Conservation (phyloP, 1,139 yeast genomes). For the Blastobotrys serpentis region DNA sequence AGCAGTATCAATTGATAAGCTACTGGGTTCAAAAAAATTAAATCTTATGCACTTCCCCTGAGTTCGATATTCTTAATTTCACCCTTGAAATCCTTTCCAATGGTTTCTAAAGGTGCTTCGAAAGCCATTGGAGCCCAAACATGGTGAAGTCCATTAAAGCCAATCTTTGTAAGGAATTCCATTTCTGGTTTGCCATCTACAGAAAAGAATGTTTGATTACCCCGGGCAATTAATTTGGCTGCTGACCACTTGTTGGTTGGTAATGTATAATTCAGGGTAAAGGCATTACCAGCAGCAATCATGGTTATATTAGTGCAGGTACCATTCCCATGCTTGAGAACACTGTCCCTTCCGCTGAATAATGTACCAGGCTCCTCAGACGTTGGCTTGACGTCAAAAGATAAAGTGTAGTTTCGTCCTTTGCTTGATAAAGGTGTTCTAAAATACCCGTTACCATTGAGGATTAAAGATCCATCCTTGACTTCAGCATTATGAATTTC, state of each 20-base stretch:
- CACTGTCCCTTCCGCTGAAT: conserved; percentile 6
- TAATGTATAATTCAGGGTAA: conserved; percentile 3
- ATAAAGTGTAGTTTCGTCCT: conserved; percentile 10
- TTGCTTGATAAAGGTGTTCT: conserved; percentile 10
- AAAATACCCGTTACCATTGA: conserved; percentile 3
- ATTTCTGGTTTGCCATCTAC: conserved; percentile 7
- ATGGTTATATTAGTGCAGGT: conserved; percentile 8
- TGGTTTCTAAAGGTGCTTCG: conserved; percentile 9
- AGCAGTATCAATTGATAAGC: too few species aligned
- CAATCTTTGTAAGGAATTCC: conserved; percentile 11
- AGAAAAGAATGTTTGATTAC: conserved; percentile 9
- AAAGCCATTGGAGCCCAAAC: conserved; percentile 10
- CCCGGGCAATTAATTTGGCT: conserved; percentile 8
- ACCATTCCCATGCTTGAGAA: not conserved
- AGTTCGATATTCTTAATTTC: conserved; percentile 6
- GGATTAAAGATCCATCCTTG: conserved; percentile 3
- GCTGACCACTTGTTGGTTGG: conserved; percentile 1
- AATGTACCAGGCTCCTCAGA: not conserved
- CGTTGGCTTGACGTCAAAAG: conserved; percentile 7
- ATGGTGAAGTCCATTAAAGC: not conserved
- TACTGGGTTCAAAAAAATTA: too few species aligned
- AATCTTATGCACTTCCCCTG: not conserved
- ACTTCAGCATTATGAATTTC: not conserved
- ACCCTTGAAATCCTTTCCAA: conserved; percentile 2
- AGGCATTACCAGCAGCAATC: conserved; percentile 10